Evolutionary conservation across 2,329 filamentous ascomycete genomes (phyloP), one percentile per base, ranked within the genome.

Genomic region (Myotisia sp.): DNA sequence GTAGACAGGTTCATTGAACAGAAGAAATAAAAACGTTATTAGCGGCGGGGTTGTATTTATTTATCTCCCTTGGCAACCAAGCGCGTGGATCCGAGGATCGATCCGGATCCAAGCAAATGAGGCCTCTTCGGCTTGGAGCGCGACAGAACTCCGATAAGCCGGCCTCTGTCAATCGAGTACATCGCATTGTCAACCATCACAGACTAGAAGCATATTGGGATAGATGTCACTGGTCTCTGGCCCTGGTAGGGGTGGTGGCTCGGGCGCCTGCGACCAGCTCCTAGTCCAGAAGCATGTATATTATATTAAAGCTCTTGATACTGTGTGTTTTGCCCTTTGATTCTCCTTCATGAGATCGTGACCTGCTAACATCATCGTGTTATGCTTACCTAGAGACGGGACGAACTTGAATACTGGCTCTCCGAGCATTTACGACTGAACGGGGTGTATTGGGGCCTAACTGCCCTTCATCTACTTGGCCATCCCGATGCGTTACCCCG

Each of bases 401-500:
- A 95, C 66, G 83, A 94, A 60, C 76, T 93, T 48, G 85, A 94
- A 58, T 98, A 95, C 64, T 94, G 87, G 80, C 68, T 95, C 53
- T 98, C 90, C 9, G 87, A 98, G 60, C 90, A 98, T 56, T 69
- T 98, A 45, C 84, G 90, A 41, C 71, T 98, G 38, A 94, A 90
- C 55, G 90, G 90, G 28, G 72, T 98, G 30, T 98, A 98, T 60
- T 98, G 90, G 90, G 90, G 90, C 9, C 62, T 98, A 37, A 90
- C 78, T 5, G 79, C 87, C 5, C 70, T 95, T 26, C 80, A 93
- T 63, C 69, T 95, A 18, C 74, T 98, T 39, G 73, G 76, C 31
- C 77, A 71, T 37, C 83, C 86, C 1, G 74, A 92, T 42, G 84
- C 79, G 3, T 71, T 98, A 6, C 79, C 87, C 7, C 74, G 82